Evolutionary conservation across 2,329 filamentous ascomycete genomes (phyloP), one percentile per base, ranked within the genome.

Genomic region (Calonectria honghensis): DNA sequence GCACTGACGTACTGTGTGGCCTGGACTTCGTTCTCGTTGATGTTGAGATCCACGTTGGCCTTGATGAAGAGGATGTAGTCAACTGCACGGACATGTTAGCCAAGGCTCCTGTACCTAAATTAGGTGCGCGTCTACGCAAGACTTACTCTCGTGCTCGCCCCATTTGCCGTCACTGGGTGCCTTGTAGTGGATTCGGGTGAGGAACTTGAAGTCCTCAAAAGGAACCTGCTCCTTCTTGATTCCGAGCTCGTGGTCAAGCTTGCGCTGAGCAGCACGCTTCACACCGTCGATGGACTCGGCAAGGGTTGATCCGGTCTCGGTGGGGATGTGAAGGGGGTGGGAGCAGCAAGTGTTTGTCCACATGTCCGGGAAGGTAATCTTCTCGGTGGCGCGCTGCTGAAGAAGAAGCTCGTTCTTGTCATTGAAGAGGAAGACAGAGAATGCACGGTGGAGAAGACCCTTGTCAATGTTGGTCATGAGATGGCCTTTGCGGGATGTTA

Each of bases 341-440:
- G 97, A 99, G 90, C 97, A 99, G 91, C 97, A 99, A 39, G 97
- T 99, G 88, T 99, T 99, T 77, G 97, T 99, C 97, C 97, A 99
- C 94, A 98, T 96, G 84, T 98, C 95, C 64, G 97, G 96, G 88
- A 99, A 99, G 9, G 97, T 99, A 84, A 99, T 99, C 90, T 99
- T 99, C 88, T 98, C 96, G 51, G 93, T 89, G 35, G 97, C 97
- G 79, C 97, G 94, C 89, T 98, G 97, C 88, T 99, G 97, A 67
- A 99, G 92, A 57, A 99, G 94, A 75, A 98, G 90, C 81, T 96
- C 94, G 86, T 98, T 97, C 84, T 97, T 91, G 76, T 95, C 94
- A 87, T 98, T 95, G 89, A 99, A 99, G 79, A 99, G 93, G 89
- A 99, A 99, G 80, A 97, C 95, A 73, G 96, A 98, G 87, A 99